These are phyloP conservation scores for Myxozyma monticola DNA, from an alignment of 805 yeast species.

Conservation along the genomic window DNA sequence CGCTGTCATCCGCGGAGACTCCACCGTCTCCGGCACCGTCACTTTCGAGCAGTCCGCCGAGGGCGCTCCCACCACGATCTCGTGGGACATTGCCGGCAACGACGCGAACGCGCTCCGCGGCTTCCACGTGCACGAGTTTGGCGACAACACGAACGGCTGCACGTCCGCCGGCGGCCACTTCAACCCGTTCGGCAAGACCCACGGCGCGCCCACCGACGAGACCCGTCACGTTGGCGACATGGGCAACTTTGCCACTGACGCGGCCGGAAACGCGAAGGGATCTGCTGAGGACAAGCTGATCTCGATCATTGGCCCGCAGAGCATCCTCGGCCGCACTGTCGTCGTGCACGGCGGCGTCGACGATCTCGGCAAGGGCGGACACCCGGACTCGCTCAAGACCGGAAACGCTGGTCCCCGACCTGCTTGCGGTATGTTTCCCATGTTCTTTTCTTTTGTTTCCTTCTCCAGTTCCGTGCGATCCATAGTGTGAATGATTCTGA, in stretches of 20 bases:
- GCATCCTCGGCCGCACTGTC: constrained; percentile 85
- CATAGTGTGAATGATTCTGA: background rate
- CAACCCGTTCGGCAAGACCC: constrained; percentile 85
- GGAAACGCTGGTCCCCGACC: constrained; percentile 96
- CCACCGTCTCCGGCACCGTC: constrained; percentile 84
- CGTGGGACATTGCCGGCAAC: constrained; percentile 90
- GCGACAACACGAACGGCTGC: constrained; percentile 99
- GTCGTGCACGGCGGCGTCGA: constrained; percentile 86
- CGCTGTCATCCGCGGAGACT: constrained; percentile 95
- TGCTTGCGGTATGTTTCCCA: constrained; percentile 76
- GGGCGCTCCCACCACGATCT: constrained; percentile 75
- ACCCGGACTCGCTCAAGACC: constrained; percentile 81
- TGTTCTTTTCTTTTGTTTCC: no score
- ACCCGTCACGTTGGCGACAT: constrained; percentile 90
- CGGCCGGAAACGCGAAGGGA: constrained; percentile 89
- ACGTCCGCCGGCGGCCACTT: constrained; percentile 98
- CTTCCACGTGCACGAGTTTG: constrained; percentile 97
- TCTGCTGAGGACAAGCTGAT: constrained; percentile 72
- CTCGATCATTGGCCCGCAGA: constrained; percentile 81
- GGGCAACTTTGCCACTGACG: constrained; percentile 90
- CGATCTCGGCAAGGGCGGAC: constrained; percentile 89
- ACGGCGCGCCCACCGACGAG: constrained; percentile 86
- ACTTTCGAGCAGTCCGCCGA: constrained; percentile 81
- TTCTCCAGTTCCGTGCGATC: no score
- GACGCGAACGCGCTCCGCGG: constrained; percentile 87